These are phyloP conservation scores for Strobilomyces echinocephalus DNA, from an alignment of 768 basidiomycete genomes.

Conservation along the genomic window DNA sequence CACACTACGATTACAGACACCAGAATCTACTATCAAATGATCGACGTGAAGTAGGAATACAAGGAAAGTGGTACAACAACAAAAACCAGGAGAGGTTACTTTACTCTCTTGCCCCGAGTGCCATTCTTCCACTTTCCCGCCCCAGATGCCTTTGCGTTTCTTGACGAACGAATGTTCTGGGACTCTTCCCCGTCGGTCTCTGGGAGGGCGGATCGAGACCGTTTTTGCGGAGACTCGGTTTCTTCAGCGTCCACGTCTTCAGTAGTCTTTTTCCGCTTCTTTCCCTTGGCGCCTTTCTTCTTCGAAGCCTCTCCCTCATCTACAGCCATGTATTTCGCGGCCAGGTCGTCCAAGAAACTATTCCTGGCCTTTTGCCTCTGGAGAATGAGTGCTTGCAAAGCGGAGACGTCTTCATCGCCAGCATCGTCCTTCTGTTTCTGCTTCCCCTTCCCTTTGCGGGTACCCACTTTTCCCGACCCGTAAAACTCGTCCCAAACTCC, in stretches of 20 bases:
- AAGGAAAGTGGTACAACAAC: background rate
- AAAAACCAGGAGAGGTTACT: slow-evolving; percentile 16
- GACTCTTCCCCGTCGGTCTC: slow-evolving; percentile 68
- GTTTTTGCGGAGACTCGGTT: slow-evolving; percentile 47
- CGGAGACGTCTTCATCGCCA: slow-evolving; percentile 56
- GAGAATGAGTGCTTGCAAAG: slow-evolving; percentile 75
- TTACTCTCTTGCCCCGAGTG: slow-evolving; percentile 33
- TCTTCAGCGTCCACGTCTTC: slow-evolving; percentile 34
- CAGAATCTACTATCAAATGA: background rate
- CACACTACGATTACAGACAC: slow-evolving; percentile 6
- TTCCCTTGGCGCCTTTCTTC: slow-evolving; percentile 44
- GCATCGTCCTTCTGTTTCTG: slow-evolving; percentile 37
- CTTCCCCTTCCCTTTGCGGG: slow-evolving; percentile 53
- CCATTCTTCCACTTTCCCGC: slow-evolving; percentile 25
- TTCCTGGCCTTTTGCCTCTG: slow-evolving; percentile 69
- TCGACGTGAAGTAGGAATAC: background rate
- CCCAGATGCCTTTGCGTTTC: slow-evolving; percentile 35
- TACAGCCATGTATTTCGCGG: slow-evolving; percentile 64
- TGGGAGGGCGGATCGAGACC: slow-evolving; percentile 39
- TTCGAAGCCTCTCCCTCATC: slow-evolving; percentile 27
- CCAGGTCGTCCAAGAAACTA: slow-evolving; percentile 69
- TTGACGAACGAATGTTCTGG: slow-evolving; percentile 54
- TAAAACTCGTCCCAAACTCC: slow-evolving; percentile 96
- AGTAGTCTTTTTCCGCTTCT: slow-evolving; percentile 46
- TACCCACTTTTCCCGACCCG: slow-evolving; percentile 64